Evolutionary conservation across 2,329 filamentous ascomycete genomes (phyloP).

Genomic region (Cercospora nicotianae): DNA sequence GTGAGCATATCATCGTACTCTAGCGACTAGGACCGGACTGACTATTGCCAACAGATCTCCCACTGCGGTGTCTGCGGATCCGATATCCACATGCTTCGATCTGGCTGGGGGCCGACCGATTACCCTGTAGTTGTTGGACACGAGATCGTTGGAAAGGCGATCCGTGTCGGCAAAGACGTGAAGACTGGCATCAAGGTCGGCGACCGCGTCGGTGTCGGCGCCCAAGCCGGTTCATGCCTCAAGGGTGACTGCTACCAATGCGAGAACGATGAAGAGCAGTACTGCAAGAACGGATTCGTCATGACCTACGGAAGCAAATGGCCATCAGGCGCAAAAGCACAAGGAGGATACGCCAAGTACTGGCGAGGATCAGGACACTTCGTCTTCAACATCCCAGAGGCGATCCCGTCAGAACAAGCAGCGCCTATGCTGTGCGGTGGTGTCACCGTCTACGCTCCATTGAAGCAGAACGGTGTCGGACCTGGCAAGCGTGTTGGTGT

Average conservation of each 20-base stretch:
- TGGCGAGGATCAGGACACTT: constrained; percentile 56
- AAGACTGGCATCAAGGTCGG: constrained; percentile 39
- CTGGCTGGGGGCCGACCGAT: constrained; percentile 42
- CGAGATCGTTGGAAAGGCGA: constrained; percentile 40
- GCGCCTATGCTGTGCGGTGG: constrained; percentile 76
- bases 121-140: constrained; percentile 37
- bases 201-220: constrained; percentile 53
- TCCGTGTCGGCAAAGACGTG: constrained; percentile 37
- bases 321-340: constrained; percentile 46
- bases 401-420: constrained; percentile 51
- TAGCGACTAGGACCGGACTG: background rate
- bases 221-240: constrained; percentile 52
- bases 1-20: background rate
- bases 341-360: constrained; percentile 61
- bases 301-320: constrained; percentile 33
- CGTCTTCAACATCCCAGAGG: constrained; percentile 55
- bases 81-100: constrained; percentile 37
- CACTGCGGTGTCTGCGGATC: constrained; percentile 42
- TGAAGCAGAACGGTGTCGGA: constrained; percentile 66
- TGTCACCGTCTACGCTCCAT: constrained; percentile 69
- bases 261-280: constrained; percentile 45
- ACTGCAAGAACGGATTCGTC: constrained; percentile 41
- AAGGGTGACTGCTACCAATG: constrained; percentile 55
- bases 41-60: constrained; percentile 30
- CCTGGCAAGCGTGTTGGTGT: constrained; percentile 71